These are phyloP conservation scores for Suillus clintonianus DNA, from an alignment of 768 basidiomycete genomes.

Conservation along the genomic window DNA sequence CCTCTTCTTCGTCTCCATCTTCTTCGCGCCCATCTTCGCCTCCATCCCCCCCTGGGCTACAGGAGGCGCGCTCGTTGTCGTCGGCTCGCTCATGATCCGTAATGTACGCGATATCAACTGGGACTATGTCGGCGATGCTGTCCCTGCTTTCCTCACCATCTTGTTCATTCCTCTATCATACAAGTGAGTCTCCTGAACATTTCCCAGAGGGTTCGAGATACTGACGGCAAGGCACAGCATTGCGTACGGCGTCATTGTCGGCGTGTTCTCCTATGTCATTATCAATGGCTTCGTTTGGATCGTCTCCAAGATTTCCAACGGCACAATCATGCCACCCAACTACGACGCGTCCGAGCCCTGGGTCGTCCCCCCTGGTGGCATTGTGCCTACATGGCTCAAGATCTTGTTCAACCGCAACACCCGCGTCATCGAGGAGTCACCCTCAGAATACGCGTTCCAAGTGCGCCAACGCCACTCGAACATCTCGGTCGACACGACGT, in stretches of 20 bases:
- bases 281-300: conserved; percentile 71
- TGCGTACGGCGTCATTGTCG: conserved; percentile 87
- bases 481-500: conserved; percentile 34
- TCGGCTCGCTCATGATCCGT: conserved; percentile 87
- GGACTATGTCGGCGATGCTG: conserved; percentile 85
- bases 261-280: conserved; percentile 67
- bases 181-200: conserved; percentile 51
- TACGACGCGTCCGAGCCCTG: conserved; percentile 68
- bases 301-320: conserved; percentile 55
- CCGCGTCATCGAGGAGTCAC: not conserved
- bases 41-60: conserved; percentile 89
- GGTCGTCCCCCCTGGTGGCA: conserved; percentile 70
- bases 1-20: conserved; percentile 81
- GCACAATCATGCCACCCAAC: conserved; percentile 63
- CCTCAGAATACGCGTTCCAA: conserved; percentile 31
- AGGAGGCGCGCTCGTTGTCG: conserved; percentile 81
- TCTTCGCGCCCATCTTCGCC: conserved; percentile 88
- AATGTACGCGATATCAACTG: conserved; percentile 88
- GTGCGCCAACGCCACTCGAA: conserved; percentile 33
- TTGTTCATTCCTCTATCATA: conserved; percentile 77
- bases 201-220: not conserved
- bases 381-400: conserved; percentile 65
- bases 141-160: conserved; percentile 83
- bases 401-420: conserved; percentile 21
- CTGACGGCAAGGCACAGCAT: conserved; percentile 49